Conservation (phyloP, 371 early-diverging fungal genomes). For the Lichtheimia ornata region DNA sequence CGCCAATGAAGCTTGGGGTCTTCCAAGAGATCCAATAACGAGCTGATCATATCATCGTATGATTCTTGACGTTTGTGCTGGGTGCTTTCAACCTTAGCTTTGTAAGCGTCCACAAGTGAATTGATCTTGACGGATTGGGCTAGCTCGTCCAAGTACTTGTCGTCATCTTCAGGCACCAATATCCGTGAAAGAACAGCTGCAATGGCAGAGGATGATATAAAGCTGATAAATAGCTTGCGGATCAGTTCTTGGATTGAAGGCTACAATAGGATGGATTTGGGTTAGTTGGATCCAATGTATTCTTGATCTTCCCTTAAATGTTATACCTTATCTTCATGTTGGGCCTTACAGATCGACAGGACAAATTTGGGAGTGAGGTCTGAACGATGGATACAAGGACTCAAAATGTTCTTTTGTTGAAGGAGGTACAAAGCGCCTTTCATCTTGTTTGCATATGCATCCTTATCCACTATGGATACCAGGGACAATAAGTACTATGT, state of each 20-base stretch:
- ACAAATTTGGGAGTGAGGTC: constrained; percentile 62
- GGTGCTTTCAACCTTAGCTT: constrained; percentile 26
- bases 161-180: background rate
- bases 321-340: constrained; percentile 75
- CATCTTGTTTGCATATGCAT: constrained; percentile 61
- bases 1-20: constrained; percentile 79
- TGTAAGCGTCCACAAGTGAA: constrained; percentile 7
- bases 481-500: background rate
- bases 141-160: constrained; percentile 6
- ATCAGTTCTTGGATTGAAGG: constrained; percentile 74
- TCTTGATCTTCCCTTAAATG: background rate
- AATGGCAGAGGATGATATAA: constrained; percentile 38
- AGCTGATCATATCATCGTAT: constrained; percentile 27
- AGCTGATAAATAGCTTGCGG: constrained; percentile 66
- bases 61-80: constrained; percentile 19
- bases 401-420: constrained; percentile 47
- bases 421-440: constrained; percentile 81
- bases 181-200: constrained; percentile 11
- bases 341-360: constrained; percentile 63
- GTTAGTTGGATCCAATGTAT: background rate
- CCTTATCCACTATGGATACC: constrained; percentile 19
- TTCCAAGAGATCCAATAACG: constrained; percentile 48
- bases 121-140: constrained; percentile 18
- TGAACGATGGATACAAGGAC: constrained; percentile 70
- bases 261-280: constrained; percentile 18